Evolutionary conservation across 305 asterid species (phyloP), one percentile per base, ranked within the genome.

Genomic region (Fraxinus angustifolia): DNA sequence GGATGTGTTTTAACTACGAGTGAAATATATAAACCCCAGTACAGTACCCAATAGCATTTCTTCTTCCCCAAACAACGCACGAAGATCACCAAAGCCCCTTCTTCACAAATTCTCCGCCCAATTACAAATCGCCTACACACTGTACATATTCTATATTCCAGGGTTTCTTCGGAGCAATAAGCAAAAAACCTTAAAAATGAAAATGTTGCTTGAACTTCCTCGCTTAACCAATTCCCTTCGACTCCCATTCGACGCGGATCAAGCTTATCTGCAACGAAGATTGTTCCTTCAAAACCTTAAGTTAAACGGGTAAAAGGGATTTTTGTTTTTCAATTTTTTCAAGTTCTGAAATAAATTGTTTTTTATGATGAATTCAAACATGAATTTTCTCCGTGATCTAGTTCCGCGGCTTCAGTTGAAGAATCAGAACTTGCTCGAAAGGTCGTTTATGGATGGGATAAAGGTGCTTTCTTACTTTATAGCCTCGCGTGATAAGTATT

Each of bases 221-320:
- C 97, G 98, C 53, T 81, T 95, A 75, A 88, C 98, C 23, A 95
- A 90, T 80, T 91, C 96, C 67, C 94, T 95, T 5, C 87, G 99
- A 31, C 86, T 82, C 2, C 99, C 98, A 16, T 95, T 93, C 86
- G 98, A 95, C 76, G 88, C 90, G 77, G 99, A 95, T 90, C 93
- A 92, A 88, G 98, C 98, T n/a, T 95, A 91, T 87, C 93, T 95
- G 79, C 89, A 81, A 53, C 92, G 99, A 28, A 91, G 91, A 89
- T 65, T 90, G 83, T 88, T 89, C 78, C 93, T 95, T 77, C 92
- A 87, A 83, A 85, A 79, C 85, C 89, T 90, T 82, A 85, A 79
- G 76, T 86, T 85, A 79, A 85, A 85, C 60, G 88, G 94, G 98
- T 92, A 68, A 62, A 30, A 60, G n/a, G 8, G 14, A 23, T 76